These are phyloP conservation scores for Eucalyptus fibrosa DNA, from an alignment of 345 rosid genomes.

Conservation along the genomic window DNA sequence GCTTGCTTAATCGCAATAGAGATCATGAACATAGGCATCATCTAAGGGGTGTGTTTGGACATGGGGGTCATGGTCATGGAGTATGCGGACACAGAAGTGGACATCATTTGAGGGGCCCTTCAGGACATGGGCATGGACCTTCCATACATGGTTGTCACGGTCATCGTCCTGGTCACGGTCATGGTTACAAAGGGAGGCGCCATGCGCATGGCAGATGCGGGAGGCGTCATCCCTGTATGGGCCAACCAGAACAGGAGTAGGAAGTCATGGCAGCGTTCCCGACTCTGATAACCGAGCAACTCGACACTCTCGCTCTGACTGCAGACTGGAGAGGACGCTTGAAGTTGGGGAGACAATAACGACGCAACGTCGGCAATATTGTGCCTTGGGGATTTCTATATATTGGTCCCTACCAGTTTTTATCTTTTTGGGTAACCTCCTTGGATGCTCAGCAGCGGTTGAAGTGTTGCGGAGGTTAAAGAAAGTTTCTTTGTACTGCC, in stretches of 20 bases:
- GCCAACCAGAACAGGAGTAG: neutral
- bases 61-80: too few species aligned
- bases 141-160: neutral
- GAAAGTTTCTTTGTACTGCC: neutral
- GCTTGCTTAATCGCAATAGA: too few species aligned
- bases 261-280: neutral
- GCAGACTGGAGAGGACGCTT: neutral
- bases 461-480: neutral
- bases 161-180: neutral
- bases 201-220: neutral
- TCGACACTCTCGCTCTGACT: neutral
- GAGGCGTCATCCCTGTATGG: neutral
- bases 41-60: neutral
- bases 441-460: neutral
- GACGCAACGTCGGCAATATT: neutral
- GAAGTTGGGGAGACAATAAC: neutral
- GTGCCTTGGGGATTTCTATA: too few species aligned
- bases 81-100: too few species aligned
- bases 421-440: neutral
- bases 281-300: neutral
- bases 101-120: neutral
- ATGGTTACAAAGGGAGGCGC: neutral
- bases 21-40: neutral
- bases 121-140: neutral
- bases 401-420: neutral